Percentiles rank a stretch among this genome's conserved stretches.
Evolutionary conservation across 148 eudicot species (phyloP).

Genomic region (Vaccinium darrowii): DNA sequence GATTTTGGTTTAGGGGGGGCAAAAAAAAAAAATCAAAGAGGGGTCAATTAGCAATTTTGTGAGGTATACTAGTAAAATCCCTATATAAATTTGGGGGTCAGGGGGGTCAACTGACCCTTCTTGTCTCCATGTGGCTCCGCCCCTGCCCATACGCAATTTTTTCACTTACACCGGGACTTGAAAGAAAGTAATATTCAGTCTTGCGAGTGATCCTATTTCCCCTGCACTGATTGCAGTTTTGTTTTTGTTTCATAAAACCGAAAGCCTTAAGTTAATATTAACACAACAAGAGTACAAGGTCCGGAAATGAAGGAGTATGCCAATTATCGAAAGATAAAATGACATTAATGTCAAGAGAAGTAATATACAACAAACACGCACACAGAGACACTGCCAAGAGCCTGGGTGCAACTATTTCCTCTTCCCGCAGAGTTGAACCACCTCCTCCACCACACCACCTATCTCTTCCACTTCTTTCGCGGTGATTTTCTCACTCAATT

Average conservation of each 20-base stretch:
- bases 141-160: no score
- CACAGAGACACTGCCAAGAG: neutral
- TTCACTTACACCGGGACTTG: no score
- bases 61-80: no score
- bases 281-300: neutral
- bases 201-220: neutral
- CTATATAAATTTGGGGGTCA: no score
- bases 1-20: no score
- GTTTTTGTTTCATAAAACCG: neutral
- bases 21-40: no score
- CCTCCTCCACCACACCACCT: neutral
- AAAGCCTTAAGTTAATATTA: neutral
- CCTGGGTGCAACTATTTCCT: neutral
- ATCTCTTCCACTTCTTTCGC: constrained; percentile 17
- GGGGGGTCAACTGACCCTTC: no score
- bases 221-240: neutral
- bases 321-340: neutral
- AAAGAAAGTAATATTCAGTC: neutral
- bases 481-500: constrained; percentile 9
- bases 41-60: no score
- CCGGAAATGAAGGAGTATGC: neutral
- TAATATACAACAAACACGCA: neutral
- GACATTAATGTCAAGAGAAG: neutral
- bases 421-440: neutral
- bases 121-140: no score